Base-by-base conservation (phyloP, 139 green algal genomes). In the Coccomyxa sp. region DNA sequence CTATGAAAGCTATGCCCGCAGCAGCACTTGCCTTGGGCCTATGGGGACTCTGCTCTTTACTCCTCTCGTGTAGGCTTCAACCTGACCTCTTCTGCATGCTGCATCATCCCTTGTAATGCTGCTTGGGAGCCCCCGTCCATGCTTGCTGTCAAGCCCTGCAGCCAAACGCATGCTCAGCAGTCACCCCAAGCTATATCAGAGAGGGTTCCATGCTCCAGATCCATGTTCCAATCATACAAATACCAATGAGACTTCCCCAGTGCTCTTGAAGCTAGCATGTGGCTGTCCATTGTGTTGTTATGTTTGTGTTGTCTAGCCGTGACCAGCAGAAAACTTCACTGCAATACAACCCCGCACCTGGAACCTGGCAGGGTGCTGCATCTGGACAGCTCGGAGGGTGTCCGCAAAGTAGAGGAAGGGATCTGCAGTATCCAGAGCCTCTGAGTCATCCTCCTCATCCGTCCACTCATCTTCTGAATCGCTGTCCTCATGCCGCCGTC, bases 351-450 rank as follows among this genome's bases (percentile, higher is more conserved):
- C 24, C 33, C 68, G 7, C 29, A 78, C 72, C 78, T 82, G 78
- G 55, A 78, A 82, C 24, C 78, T 24, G 14, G 37, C 7, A 14
- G 72, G 35, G 36, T 39, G 31, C 16, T 38, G n/a, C 14, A 55
- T 41, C 83, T 95, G 87, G 75, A 97, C n/a, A 14, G 39, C 74
- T 8, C 39, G 72, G 44, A 97, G 73, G 14, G 84, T 82, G 22
- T 95, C 87, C 8, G 86, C 82, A 68, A 97, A 92, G 0, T 77
- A 50, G 31, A 88, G 44, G 69, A 90, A 96, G 36, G 90, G 87
- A 68, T 95, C 89, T 12, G 95, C 79, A 22, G 83, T 75, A 39
- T 95, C 90, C 29, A 96, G 80, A 6, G 93, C 88, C 0, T 83
- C 90, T 34, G 74, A 39, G 55, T 90, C 80, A 27, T 81, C 78